Base-by-base conservation (phyloP, 1,139 yeast species). In the Candida sanyaensis region DNA sequence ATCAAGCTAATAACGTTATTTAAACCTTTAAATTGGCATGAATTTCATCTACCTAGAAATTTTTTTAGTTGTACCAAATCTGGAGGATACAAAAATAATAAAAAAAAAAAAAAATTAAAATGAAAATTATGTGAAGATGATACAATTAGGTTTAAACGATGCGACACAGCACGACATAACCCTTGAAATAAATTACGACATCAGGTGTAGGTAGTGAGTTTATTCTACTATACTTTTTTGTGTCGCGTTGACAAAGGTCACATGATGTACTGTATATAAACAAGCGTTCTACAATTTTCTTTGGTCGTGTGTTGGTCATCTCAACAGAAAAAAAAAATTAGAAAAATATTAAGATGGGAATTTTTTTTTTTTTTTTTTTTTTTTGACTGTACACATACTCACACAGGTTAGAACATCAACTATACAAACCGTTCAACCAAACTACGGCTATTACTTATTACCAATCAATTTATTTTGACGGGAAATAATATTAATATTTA, bases 381-480 rank as follows among this genome's bases (percentile, higher is more conserved):
- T 32, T 6, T 3, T 6, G 7, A 32, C 12, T 9, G 13, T 17
- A n/a, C 36, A 8, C 36, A 12, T 9, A 32, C 21, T 4, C 36
- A 32, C 21, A 32, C 36, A 4, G 10, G n/a, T 9, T 33, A 32
- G 29, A 11, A 13, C 28, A 36, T 17, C 39, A 29, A 11, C 39
- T 11, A 10, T n/a, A 23, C 39, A 17, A 36, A 36, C 39, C 29
- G 28, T 36, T 36, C 39, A 36, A 36, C 4, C 29, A 36, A 11
- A 13, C 10, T 3, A 36, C 39, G 28, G 28, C 17, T 36, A 24
- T 12, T 36, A 23, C 12, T 36, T 36, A 36, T 36, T 36, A 36
- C 39, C 39, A 36, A 37, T 37, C 41, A 37, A 37, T 37, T 37
- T 37, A 37, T 28, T 37, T 37, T 37, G 41, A 37, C 32, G 41